Conservation (phyloP, 345 rosid genomes). For the Populus nigra region DNA sequence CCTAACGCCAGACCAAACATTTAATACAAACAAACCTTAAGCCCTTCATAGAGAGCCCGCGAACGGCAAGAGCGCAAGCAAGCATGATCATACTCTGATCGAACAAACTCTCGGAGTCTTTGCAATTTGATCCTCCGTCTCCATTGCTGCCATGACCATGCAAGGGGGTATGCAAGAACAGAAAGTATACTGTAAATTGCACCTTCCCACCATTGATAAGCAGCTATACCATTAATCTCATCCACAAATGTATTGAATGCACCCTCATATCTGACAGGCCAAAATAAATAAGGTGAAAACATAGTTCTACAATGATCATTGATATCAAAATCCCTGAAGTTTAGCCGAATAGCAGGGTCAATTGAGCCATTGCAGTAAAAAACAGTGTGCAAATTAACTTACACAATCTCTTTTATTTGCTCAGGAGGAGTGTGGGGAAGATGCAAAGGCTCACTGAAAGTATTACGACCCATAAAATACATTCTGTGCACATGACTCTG, state of each 20-base stretch:
- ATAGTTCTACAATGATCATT: slow-evolving; percentile 6
- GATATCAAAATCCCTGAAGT: neutral
- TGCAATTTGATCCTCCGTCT: slow-evolving; percentile 80
- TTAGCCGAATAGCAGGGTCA: neutral
- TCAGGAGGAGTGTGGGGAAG: slow-evolving; percentile 94
- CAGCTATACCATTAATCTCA: slow-evolving; percentile 89
- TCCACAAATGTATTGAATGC: slow-evolving; percentile 92
- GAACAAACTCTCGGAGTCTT: slow-evolving; percentile 88
- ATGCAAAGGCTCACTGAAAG: slow-evolving; percentile 97
- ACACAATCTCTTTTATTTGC: slow-evolving; percentile 96
- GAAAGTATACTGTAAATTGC: slow-evolving; percentile 80
- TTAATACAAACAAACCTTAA: slow-evolving; percentile 59
- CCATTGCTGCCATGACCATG: slow-evolving; percentile 99
- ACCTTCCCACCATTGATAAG: slow-evolving; percentile 99
- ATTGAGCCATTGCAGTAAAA: slow-evolving; percentile 20
- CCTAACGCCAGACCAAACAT: neutral
- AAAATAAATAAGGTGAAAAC: slow-evolving; percentile 22
- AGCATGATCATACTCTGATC: slow-evolving; percentile 98
- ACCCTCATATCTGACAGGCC: slow-evolving; percentile 73
- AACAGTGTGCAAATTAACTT: slow-evolving; percentile 29
- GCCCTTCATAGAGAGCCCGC: slow-evolving; percentile 97
- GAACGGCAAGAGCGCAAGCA: slow-evolving; percentile 99
- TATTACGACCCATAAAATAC: slow-evolving; percentile 97
- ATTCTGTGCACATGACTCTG: slow-evolving; percentile 94
- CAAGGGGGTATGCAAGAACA: slow-evolving; percentile 76